Evolutionary conservation across 495 filamentous ascomycete genomes (phyloP).

Genomic region (Hypoxylon cercidicola): DNA sequence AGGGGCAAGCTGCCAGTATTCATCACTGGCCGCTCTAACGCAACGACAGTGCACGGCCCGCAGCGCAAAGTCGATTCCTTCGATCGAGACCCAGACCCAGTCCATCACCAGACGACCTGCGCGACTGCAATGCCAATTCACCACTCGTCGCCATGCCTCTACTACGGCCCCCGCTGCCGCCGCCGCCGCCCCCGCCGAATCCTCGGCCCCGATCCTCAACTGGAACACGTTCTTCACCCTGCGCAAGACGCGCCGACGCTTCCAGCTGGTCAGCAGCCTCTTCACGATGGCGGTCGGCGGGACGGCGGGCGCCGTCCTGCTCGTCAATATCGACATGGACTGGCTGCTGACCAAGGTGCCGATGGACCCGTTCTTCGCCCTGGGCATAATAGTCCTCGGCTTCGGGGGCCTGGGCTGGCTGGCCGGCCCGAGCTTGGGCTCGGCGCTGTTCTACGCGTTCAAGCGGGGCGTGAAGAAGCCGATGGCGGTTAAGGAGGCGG

Average conservation of each 20-base stretch:
- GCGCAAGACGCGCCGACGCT: slow-evolving; percentile 82
- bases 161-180: slow-evolving; percentile 52
- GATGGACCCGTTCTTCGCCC: slow-evolving; percentile 85
- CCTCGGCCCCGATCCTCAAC: slow-evolving; percentile 64
- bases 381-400: slow-evolving; percentile 78
- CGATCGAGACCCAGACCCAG: slow-evolving; percentile 23
- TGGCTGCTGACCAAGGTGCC: slow-evolving; percentile 70
- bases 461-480: slow-evolving; percentile 71
- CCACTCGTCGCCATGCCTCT: slow-evolving; percentile 49
- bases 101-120: slow-evolving; percentile 26
- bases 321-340: slow-evolving; percentile 75
- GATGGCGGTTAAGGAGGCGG: slow-evolving; percentile 84
- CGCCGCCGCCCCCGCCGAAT: slow-evolving; percentile 19
- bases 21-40: slow-evolving; percentile 33
- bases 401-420: slow-evolving; percentile 86
- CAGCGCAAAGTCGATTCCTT: slow-evolving; percentile 26
- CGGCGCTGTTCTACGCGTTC: slow-evolving; percentile 74
- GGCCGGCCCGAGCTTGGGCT: slow-evolving; percentile 81
- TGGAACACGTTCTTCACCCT: slow-evolving; percentile 96
- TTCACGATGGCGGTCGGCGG: slow-evolving; percentile 68
- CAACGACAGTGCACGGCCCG: slow-evolving; percentile 38
- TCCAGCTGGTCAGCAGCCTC: slow-evolving; percentile 80
- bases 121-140: slow-evolving; percentile 37
- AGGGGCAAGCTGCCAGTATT: slow-evolving; percentile 43
- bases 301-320: slow-evolving; percentile 67